Evolutionary conservation across 2,329 filamentous ascomycete genomes (phyloP).

Genomic region (Ceratocystis papillata): DNA sequence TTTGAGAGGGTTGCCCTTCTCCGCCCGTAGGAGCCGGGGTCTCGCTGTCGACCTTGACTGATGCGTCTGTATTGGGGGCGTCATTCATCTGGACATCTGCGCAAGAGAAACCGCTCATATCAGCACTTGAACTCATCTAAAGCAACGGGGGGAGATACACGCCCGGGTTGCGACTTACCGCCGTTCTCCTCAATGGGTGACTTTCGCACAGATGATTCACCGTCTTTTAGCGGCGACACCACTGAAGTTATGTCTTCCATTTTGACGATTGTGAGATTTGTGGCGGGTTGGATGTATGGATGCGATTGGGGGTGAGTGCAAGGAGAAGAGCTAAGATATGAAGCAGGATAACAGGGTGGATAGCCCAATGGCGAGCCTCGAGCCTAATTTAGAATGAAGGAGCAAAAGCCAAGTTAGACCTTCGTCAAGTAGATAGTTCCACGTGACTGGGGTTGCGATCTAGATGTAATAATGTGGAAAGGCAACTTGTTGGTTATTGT

Average conservation of each 20-base stretch:
- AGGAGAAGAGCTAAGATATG: conserved; percentile 1
- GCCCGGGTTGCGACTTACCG: conserved; percentile 17
- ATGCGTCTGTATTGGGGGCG: conserved; percentile 36
- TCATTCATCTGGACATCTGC: conserved; percentile 56
- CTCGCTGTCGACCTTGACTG: conserved; percentile 51
- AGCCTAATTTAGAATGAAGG: background rate
- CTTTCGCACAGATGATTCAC: conserved; percentile 6
- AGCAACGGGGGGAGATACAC: background rate
- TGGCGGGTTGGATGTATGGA: background rate
- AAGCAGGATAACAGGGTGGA: background rate
- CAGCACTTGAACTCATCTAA: background rate
- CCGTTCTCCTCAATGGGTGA: conserved; percentile 21
- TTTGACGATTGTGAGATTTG: background rate
- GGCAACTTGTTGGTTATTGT: background rate
- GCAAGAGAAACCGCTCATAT: background rate
- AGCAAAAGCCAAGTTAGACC: background rate
- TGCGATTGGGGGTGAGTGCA: background rate
- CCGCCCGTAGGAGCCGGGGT: conserved; percentile 57
- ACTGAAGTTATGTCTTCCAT: conserved; percentile 20
- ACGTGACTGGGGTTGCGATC: background rate
- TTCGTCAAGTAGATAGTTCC: background rate
- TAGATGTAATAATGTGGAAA: background rate
- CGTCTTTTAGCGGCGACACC: conserved; percentile 13
- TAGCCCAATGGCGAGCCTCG: background rate
- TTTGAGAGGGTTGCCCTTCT: conserved; percentile 36